Evolutionary conservation across 2,329 filamentous ascomycete species (phyloP).

Genomic region (Nigrograna mackinnonii): DNA sequence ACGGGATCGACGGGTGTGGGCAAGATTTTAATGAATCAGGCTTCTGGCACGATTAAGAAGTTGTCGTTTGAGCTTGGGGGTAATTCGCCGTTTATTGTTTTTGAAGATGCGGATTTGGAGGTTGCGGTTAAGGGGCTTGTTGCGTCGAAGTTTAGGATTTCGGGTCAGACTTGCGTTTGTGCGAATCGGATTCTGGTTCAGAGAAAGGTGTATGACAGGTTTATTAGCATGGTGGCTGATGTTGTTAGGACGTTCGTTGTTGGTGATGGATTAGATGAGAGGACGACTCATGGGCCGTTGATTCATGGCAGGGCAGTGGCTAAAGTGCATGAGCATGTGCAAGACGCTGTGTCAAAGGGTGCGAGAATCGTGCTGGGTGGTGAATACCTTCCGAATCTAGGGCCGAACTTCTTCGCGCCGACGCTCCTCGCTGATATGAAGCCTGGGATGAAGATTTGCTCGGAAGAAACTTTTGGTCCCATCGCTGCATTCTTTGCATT

Average conservation of each 20-base stretch:
- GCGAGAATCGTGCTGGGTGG: constrained; percentile 7
- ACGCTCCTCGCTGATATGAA: constrained; percentile 13
- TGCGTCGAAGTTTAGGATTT: constrained; percentile 88
- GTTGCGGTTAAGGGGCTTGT: constrained; percentile 81
- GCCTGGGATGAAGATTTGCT: constrained; percentile 4
- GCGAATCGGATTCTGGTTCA: constrained; percentile 51
- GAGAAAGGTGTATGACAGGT: constrained; percentile 13
- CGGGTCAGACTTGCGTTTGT: constrained; percentile 63
- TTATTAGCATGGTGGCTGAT: constrained; percentile 18
- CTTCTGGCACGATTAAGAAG: constrained; percentile 80
- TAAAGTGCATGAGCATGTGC: constrained; percentile 3
- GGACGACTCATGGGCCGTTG: constrained; percentile 10
- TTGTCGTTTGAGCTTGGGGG: constrained; percentile 89
- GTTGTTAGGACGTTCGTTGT: constrained; percentile 16
- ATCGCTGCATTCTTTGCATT: constrained; percentile 10
- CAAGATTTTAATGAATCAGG: constrained; percentile 86
- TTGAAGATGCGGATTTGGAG: constrained; percentile 91
- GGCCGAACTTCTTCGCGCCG: constrained; percentile 10
- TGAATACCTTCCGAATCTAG: background rate
- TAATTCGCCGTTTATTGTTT: too few relatives aligned
- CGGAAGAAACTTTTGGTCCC: constrained; percentile 18
- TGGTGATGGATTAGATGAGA: constrained; percentile 8
- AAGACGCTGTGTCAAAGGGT: constrained; percentile 6
- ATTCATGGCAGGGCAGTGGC: background rate
- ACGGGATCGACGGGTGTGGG: constrained; percentile 74